Conservation (phyloP, 441 rosid species). For the Pelargonium exstipulatum region DNA sequence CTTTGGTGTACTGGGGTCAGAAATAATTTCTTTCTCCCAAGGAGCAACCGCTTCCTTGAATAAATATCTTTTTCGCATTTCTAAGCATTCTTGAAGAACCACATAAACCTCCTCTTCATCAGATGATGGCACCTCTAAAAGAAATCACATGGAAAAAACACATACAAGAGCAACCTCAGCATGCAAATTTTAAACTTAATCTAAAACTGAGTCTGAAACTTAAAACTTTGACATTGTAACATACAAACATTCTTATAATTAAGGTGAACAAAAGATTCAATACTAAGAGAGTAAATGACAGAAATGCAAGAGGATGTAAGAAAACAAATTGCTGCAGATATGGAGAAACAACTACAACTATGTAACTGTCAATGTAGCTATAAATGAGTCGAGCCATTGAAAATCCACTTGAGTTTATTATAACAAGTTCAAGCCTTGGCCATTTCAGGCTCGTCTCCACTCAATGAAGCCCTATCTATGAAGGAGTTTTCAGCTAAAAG, state of each 20-base stretch:
- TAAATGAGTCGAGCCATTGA: no score
- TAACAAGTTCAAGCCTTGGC: no score
- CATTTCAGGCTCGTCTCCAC: no score
- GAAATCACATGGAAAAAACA: background rate
- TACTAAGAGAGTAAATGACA: background rate
- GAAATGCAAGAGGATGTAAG: background rate
- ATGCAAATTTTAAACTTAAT: background rate
- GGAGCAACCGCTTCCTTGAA: slow-evolving; percentile 85
- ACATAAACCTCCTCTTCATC: slow-evolving; percentile 79
- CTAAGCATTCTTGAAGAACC: slow-evolving; percentile 90
- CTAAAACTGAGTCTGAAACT: background rate
- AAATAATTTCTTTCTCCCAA: slow-evolving; percentile 91
- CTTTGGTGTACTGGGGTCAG: slow-evolving; percentile 96
- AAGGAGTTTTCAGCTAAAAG: no score
- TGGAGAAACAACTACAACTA: background rate
- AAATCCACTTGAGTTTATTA: no score
- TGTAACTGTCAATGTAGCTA: background rate
- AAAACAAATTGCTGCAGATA: background rate
- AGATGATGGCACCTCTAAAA: slow-evolving; percentile 63
- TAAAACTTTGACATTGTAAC: no score
- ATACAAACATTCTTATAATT: background rate
- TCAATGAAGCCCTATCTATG: no score
- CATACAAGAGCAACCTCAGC: background rate
- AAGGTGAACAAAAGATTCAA: background rate
- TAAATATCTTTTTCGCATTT: slow-evolving; percentile 69